Evolutionary conservation across 2,329 filamentous ascomycete genomes (phyloP).

Genomic region (Fusarium sp.): DNA sequence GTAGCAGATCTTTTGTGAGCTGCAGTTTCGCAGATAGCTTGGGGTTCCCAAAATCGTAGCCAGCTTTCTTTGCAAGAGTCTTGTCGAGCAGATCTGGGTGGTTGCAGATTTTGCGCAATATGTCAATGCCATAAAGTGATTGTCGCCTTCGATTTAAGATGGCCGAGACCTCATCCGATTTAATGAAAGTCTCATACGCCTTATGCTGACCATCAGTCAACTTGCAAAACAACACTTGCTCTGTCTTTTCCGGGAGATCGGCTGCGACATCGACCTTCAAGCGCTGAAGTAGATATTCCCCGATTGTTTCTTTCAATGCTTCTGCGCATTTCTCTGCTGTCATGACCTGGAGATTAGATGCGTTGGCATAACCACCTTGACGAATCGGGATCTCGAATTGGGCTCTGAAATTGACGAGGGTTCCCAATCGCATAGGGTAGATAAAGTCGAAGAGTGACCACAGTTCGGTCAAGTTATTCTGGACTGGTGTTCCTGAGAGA

Average conservation of each 20-base stretch:
- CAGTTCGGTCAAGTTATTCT: conserved; percentile 93
- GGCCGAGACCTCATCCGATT: conserved; percentile 84
- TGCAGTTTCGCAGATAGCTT: conserved; percentile 94
- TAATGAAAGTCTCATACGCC: conserved; percentile 82
- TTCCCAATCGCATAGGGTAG: conserved; percentile 94
- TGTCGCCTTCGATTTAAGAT: conserved; percentile 81
- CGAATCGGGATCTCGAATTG: conserved; percentile 95
- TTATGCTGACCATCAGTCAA: conserved; percentile 79
- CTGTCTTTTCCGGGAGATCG: conserved; percentile 93
- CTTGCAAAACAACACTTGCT: conserved; percentile 96
- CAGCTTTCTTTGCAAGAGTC: conserved; percentile 61
- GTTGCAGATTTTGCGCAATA: conserved; percentile 95
- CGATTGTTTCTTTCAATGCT: conserved; percentile 91
- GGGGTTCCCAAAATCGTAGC: conserved; percentile 80
- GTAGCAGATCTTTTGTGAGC: conserved; percentile 86
- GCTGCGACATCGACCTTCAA: conserved; percentile 94
- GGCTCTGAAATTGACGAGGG: conserved; percentile 86
- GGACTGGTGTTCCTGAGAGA: conserved; percentile 94
- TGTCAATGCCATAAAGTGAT: conserved; percentile 88
- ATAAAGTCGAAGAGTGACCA: conserved; percentile 99
- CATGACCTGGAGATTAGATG: conserved; percentile 92
- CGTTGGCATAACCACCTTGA: conserved; percentile 93
- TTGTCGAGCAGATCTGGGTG: conserved; percentile 89
- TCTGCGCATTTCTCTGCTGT: conserved; percentile 95
- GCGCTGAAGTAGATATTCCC: conserved; percentile 89